A percentile compares a stretch with the other conserved stretches of the same genome.
These are phyloP conservation scores for Coccinonectria pachysandricola DNA, from an alignment of 2,329 filamentous ascomycete genomes.

Conservation along the genomic window DNA sequence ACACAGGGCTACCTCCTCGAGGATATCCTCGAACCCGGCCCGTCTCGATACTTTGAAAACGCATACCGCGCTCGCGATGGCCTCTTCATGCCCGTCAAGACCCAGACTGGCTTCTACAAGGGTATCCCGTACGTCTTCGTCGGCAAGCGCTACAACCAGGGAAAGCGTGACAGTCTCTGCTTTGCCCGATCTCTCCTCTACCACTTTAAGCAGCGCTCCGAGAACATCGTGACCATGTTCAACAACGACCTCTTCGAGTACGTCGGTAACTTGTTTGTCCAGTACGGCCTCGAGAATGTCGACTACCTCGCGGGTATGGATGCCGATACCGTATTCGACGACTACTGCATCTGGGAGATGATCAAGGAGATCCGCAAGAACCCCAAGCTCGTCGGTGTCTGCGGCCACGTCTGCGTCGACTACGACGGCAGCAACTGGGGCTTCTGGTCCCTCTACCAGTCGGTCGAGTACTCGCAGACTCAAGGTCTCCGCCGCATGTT, in stretches of 20 bases:
- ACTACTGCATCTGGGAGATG: conserved; percentile 34
- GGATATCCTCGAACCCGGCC: conserved; percentile 31
- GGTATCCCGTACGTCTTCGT: conserved; percentile 37
- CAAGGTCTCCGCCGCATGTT: conserved; percentile 38
- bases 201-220: conserved; percentile 34
- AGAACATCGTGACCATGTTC: conserved; percentile 34
- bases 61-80: conserved; percentile 37
- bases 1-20: conserved; percentile 37
- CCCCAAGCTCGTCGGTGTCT: conserved; percentile 34
- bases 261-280: conserved; percentile 28
- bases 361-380: conserved; percentile 32
- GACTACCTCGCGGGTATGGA: conserved; percentile 38
- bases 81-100: conserved; percentile 34
- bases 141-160: conserved; percentile 38
- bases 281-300: conserved; percentile 28
- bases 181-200: conserved; percentile 38
- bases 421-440: conserved; percentile 32
- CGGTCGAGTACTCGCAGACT: conserved; percentile 37
- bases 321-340: conserved; percentile 36
- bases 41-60: conserved; percentile 26
- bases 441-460: conserved; percentile 36
- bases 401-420: conserved; percentile 38
- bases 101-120: conserved; percentile 33
- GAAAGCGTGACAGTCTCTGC: conserved; percentile 39
- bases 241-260: conserved; percentile 32